These are phyloP conservation scores for Oehlia diaphana DNA, from an alignment of 192 early-diverging fungal species.

Conservation along the genomic window DNA sequence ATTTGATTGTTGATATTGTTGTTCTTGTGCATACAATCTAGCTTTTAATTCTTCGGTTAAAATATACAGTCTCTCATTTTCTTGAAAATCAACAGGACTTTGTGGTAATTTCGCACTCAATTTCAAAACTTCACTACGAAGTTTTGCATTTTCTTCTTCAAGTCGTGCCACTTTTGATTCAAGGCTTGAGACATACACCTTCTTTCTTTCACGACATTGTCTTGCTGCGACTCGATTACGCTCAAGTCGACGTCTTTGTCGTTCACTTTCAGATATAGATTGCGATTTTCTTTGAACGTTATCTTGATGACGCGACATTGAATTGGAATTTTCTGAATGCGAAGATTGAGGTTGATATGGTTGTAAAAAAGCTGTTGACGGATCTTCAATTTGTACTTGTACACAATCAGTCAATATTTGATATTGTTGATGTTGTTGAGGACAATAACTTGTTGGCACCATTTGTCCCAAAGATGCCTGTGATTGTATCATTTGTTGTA, in stretches of 20 bases:
- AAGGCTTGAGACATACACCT: conserved; percentile 68
- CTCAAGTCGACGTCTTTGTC: conserved; percentile 67
- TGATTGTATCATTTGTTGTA: not conserved
- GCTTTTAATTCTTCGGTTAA: conserved; percentile 5
- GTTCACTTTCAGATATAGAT: conserved; percentile 63
- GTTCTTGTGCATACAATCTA: not conserved
- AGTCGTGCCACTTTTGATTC: conserved; percentile 60
- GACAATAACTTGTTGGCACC: not conserved
- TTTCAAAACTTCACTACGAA: conserved; percentile 26
- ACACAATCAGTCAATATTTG: not conserved
- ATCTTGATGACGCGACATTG: no score
- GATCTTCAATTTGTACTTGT: not conserved
- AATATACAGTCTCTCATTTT: not conserved
- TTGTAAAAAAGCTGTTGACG: not conserved
- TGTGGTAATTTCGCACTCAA: not conserved
- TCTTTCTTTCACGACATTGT: conserved; percentile 81
- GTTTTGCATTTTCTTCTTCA: conserved; percentile 60
- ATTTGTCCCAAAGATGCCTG: not conserved
- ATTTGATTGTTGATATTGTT: not conserved
- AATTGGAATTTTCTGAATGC: no score
- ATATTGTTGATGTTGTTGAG: not conserved
- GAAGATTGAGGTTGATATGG: not conserved
- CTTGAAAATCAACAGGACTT: not conserved
- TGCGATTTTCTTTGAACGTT: not conserved
- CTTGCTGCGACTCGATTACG: conserved; percentile 79